Conservation (phyloP, 1,284 basidiomycete genomes). For the Xerocomus amazonicus region DNA sequence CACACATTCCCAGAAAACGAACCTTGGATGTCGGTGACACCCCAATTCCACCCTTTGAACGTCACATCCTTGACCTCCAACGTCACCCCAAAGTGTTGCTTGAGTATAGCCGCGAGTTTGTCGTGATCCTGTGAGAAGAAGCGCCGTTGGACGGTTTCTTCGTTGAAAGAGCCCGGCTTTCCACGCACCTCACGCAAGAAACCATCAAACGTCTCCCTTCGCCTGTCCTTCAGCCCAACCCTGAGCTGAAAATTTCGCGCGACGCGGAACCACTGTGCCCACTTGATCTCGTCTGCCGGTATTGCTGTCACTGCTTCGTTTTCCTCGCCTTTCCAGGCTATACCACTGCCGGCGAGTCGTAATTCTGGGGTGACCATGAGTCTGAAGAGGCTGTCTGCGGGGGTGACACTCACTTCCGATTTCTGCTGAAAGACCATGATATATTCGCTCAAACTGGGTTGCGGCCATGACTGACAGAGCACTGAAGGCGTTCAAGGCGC, state of each 20-base stretch:
- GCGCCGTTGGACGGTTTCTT: constrained; percentile 2
- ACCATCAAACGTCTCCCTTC: constrained; percentile 87
- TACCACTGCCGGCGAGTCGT: constrained; percentile 81
- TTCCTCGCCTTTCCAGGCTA: constrained; percentile 87
- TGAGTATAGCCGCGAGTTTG: constrained; percentile 69
- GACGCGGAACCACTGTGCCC: constrained; percentile 88
- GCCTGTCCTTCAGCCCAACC: constrained; percentile 74
- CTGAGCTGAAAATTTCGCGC: constrained; percentile 90
- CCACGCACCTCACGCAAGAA: constrained; percentile 80
- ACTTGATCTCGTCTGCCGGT: constrained; percentile 74
- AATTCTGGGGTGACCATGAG: constrained; percentile 56
- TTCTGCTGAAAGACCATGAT: constrained; percentile 68
- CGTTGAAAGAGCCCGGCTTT: background rate
- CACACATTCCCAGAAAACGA: constrained; percentile 21
- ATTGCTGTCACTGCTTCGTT: constrained; percentile 66
- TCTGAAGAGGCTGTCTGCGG: background rate
- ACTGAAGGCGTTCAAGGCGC: constrained; percentile 9
- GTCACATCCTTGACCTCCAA: constrained; percentile 86
- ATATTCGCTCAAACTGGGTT: constrained; percentile 82
- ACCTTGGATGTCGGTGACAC: constrained; percentile 92
- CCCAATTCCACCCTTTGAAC: constrained; percentile 99
- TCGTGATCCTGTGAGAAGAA: constrained; percentile 68
- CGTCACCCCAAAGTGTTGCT: constrained; percentile 81
- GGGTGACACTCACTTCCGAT: constrained; percentile 68
- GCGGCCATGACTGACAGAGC: constrained; percentile 43